These are phyloP conservation scores for Euphorbia lathyris DNA, from an alignment of 345 rosid genomes.

Conservation along the genomic window DNA sequence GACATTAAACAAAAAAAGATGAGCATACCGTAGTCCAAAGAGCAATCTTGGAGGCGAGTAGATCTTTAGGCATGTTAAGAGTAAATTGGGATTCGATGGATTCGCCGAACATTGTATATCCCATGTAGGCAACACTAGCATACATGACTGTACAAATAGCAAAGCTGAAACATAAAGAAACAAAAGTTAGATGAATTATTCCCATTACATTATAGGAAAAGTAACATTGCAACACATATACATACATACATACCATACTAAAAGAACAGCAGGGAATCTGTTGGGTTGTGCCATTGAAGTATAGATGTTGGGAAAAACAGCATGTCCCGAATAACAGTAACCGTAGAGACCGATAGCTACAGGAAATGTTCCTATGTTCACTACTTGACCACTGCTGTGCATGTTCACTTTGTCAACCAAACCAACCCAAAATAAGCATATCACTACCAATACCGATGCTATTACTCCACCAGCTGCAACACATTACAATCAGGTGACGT, in stretches of 20 bases:
- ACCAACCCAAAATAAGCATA: conserved; percentile 89
- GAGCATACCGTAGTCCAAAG: conserved; percentile 87
- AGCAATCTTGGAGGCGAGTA: conserved; percentile 89
- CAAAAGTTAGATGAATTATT: too few relatives aligned
- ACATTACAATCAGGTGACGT: too few relatives aligned
- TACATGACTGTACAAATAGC: conserved; percentile 67
- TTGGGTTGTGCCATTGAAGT: conserved; percentile 81
- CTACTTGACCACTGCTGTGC: conserved; percentile 59
- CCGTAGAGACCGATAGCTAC: conserved; percentile 98
- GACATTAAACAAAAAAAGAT: too few relatives aligned
- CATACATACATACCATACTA: conserved; percentile 52
- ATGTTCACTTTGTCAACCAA: conserved; percentile 68
- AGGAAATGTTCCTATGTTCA: conserved; percentile 70
- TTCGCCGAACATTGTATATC: conserved; percentile 88
- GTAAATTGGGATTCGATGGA: conserved; percentile 73
- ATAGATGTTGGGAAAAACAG: conserved; percentile 93
- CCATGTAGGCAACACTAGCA: conserved; percentile 82
- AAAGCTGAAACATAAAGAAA: conserved; percentile 41
- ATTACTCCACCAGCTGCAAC: conserved; percentile 88
- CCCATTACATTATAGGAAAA: too few relatives aligned
- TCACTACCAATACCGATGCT: conserved; percentile 74
- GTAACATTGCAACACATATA: too few relatives aligned
- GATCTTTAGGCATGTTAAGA: conserved; percentile 80
- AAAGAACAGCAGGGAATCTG: conserved; percentile 69
- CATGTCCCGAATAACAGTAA: conserved; percentile 95